A percentile compares a stretch with the other conserved stretches of the same genome.
phyloP scores from a whole-genome alignment of 257 asterid species.

The Capsicum baccatum region DNA sequence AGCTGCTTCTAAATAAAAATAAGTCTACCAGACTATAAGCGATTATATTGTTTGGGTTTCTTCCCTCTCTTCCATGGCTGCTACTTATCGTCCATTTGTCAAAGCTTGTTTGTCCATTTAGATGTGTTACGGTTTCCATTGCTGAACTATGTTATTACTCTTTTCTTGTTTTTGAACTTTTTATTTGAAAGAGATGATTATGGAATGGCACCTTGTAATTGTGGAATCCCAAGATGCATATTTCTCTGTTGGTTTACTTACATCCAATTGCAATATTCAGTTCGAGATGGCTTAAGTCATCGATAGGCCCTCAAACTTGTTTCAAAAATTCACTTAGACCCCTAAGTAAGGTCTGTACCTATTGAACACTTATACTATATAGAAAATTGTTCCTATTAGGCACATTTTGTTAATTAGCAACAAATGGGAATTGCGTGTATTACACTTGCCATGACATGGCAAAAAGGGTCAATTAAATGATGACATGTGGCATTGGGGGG shows the following conservation, averaged over 20 bases:
- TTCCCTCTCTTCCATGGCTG: neutral
- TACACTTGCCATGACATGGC: too few species aligned
- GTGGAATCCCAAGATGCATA: neutral
- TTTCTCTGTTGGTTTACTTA: neutral
- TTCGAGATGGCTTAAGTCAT: neutral
- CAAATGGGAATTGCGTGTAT: too few species aligned
- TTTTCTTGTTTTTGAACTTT: neutral
- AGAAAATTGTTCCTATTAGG: too few species aligned
- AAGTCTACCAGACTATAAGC: slow-evolving; percentile 1
- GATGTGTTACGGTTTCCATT: neutral
- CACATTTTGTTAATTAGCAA: too few species aligned
- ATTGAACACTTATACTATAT: too few species aligned
- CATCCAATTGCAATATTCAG: neutral
- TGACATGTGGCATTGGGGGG: too few species aligned
- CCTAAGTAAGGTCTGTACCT: too few species aligned
- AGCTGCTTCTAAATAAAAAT: slow-evolving; percentile 22
- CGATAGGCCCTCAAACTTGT: too few species aligned
- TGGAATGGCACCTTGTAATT: slow-evolving; percentile 7
- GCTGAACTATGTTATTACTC: neutral
- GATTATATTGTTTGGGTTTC: neutral
- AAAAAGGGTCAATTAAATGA: too few species aligned
- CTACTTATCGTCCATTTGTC: slow-evolving; percentile 1
- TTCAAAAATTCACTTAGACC: too few species aligned
- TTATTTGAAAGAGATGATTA: slow-evolving; percentile 23
- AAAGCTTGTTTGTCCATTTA: slow-evolving; percentile 10